Evolutionary conservation across 768 basidiomycete genomes (phyloP), one percentile per base, ranked within the genome.

Genomic region (Clathrus columnatus): DNA sequence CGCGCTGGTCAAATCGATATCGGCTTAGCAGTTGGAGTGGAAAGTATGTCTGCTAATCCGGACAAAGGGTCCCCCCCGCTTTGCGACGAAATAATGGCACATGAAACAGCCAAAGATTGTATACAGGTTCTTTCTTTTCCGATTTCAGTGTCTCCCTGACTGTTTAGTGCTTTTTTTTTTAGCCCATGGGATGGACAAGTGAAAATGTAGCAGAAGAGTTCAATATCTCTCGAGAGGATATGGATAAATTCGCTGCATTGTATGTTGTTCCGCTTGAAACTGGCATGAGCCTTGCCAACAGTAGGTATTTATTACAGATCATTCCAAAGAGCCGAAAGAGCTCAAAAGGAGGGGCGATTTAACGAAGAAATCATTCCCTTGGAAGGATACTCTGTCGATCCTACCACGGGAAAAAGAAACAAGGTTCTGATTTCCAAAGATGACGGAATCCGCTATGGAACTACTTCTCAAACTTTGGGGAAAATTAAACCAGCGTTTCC

Each of bases 101-200:
- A 65, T 52, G 56, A 57, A 2, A 48, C 59, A 1, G 64, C 67
- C 11, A 60, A 60, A 5, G 67, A 68, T 51, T 67, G 62, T 44
- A 59, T 48, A 1, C 56, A 57, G 24, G 50, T 57, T 45, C 16
- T 47, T 53, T 46, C 26, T 57, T 28, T n/a, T 50, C 48, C 11
- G 21, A 28, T 26, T 36, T 8, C 11, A 21, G 41, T 43, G 17
- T 16, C 30, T 48, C 17, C 6, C 18, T 47, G 10, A 10, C 3
- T 7, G 5, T 20, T 55, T 11, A 47, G 5, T 4, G 7, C 4
- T 7, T 20, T n/a, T 16, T 48, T 27, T 64, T 72, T 20, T 71
- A 81, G 64, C 85, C 85, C 28, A 92, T 91, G 90, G 89, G 89
- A 6, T 91, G 90, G 90, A 90, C 89, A 5, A 84, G 83, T 60